Base-by-base conservation (phyloP, 768 basidiomycete genomes). In the Podaxis pistillaris region DNA sequence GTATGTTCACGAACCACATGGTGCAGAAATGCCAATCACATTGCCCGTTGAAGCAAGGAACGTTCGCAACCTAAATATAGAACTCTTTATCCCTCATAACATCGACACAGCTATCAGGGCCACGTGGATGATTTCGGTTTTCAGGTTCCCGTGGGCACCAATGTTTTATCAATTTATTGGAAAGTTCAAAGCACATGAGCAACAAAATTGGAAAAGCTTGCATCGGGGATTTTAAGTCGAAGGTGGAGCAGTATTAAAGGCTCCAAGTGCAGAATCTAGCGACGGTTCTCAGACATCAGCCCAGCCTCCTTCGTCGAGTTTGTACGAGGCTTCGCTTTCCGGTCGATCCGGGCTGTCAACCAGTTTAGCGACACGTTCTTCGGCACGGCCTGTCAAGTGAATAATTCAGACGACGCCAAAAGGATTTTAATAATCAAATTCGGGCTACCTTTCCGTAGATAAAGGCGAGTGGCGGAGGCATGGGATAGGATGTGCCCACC, bases 261-360 rank as follows among this genome's bases (percentile, higher is more conserved):
- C 33, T 46, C 7, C n/a, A 19, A 13, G 8, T 13, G 4, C 37
- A 12, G 19, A 8, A 3, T 56, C 19, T 19, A n/a, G 24, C 49
- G 24, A 24, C 19, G 3, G 19, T 26, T 50, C 26, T 40, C 72
- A 94, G 63, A 94, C 86, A 70, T 94, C 93, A 19, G 86, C 82
- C 93, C 93, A 94, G 33, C 93, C 93, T 41, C 93, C 93, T 79
- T 94, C 93, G 69, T 94, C 91, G 30, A 94, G 78, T 72, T 94
- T 94, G 75, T 94, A 94, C 3, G 93, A 91, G 7, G 93, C 93
- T 74, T 94, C 93, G 71, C 91, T 93, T 75, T 94, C 93, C 17
- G 93, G 93, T 52, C 88, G 83, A 68, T 94, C 93, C 4, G 93
- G 93, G 68, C 91, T 93, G 72, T 94, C 93, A 28, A 94, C 93